A percentile compares a stretch with the other conserved stretches of the same genome.
Conservation (phyloP, 106 monocot genomes). For the Iris macrosiphon region DNA sequence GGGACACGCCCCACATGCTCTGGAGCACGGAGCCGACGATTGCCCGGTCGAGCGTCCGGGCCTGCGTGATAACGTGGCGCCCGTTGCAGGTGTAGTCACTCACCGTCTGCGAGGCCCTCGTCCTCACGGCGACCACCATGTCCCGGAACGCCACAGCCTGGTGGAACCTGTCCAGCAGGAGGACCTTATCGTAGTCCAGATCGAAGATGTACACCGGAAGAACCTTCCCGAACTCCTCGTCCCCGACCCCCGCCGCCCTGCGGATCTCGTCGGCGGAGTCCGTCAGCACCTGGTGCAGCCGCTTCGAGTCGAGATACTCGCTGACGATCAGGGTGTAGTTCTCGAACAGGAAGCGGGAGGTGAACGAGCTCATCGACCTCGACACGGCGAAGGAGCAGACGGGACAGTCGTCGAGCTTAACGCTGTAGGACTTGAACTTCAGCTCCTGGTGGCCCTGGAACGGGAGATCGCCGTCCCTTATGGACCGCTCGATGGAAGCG, state of each 20-base stretch:
- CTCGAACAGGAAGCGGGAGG: slow-evolving; percentile 84
- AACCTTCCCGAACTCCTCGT: slow-evolving; percentile 43
- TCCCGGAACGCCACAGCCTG: slow-evolving; percentile 89
- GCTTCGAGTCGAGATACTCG: slow-evolving; percentile 88
- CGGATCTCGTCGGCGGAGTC: slow-evolving; percentile 61
- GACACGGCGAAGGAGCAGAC: slow-evolving; percentile 81
- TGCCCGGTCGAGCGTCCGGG: slow-evolving; percentile 71
- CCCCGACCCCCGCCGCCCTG: slow-evolving; percentile 23
- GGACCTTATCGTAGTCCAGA: slow-evolving; percentile 66
- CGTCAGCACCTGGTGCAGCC: slow-evolving; percentile 54
- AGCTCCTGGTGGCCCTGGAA: slow-evolving; percentile 61
- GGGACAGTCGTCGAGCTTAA: slow-evolving; percentile 62
- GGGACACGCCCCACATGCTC: slow-evolving; percentile 86
- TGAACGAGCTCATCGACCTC: slow-evolving; percentile 62
- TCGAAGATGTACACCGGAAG: slow-evolving; percentile 90
- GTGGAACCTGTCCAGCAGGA: slow-evolving; percentile 81
- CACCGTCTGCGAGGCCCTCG: slow-evolving; percentile 65
- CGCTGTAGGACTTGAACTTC: slow-evolving; percentile 34
- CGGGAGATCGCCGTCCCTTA: slow-evolving; percentile 41
- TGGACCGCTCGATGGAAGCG: slow-evolving; percentile 38
- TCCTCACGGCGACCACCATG: slow-evolving; percentile 92
- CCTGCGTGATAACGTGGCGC: slow-evolving; percentile 73
- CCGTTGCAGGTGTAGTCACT: slow-evolving; percentile 98
- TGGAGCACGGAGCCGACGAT: slow-evolving; percentile 85
- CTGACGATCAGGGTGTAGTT: slow-evolving; percentile 91